Evolutionary conservation across 2,329 filamentous ascomycete genomes (phyloP), one percentile per base, ranked within the genome.

Genomic region (Claviceps quebecensis): DNA sequence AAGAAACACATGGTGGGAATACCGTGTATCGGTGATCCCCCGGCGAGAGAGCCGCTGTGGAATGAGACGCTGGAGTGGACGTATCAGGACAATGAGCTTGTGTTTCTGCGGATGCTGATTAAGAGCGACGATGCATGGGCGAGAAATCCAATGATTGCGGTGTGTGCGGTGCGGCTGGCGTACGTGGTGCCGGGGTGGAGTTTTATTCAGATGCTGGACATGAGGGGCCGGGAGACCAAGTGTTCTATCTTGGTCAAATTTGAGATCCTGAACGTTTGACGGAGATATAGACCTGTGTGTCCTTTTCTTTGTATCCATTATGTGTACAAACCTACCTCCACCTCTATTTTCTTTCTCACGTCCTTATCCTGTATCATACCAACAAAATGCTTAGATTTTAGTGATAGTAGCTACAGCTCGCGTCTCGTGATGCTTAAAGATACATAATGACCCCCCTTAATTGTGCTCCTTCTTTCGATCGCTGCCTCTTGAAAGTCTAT

Each of bases 41-140:
- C 74, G 0, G 61, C 72, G 0, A 81, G 72, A 0, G 80, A 84
- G 54, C 81, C 82, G 0, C 48, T 86, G 7, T 86, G 80, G 81
- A 74, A 84, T 56, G 80, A 85, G 62, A 69, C 67, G 14, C 66
- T 86, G 8, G 79, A 83, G 59, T 86, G 82, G 82, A 77, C 81
- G 54, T 85, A 77, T 57, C 77, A 82, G 5, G 81, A 84, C 52
- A 83, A 79, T 56, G 81, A 84, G 61, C 60, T 86, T 47, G 74
- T 75, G 0, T 86, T 86, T 57, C 56, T 86, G 56, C 70, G 82
- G 0, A 71, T 86, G 53, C 67, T 84, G 43, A 72, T 86, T 65
- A 86, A 86, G 70, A 81, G 76, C 56, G 81, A 85, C 53, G 78
- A 82, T 53, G 73, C 72, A 55, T 85, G 79, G 63, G 67, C 77